These are phyloP conservation scores for Leccinellum rugosiceps DNA, from an alignment of 768 basidiomycete genomes.

Conservation along the genomic window DNA sequence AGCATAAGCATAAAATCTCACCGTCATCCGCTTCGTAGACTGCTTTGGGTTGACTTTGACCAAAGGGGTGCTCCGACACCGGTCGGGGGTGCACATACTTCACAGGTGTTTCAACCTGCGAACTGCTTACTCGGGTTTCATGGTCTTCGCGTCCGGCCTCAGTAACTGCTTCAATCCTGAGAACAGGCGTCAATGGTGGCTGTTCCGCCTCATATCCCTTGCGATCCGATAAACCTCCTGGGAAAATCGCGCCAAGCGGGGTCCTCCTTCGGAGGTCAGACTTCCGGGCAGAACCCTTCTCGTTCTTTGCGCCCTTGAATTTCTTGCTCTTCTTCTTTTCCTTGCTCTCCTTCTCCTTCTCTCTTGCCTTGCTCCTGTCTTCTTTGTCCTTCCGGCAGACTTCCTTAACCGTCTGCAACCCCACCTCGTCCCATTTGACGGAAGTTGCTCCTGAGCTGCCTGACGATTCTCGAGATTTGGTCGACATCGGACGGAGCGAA, in stretches of 20 bases:
- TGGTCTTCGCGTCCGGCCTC: slow-evolving; percentile 30
- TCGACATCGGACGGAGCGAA: slow-evolving; percentile 48
- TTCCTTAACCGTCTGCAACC: slow-evolving; percentile 49
- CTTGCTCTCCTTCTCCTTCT: slow-evolving; percentile 31
- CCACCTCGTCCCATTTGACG: slow-evolving; percentile 51
- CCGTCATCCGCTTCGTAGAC: slow-evolving; percentile 51
- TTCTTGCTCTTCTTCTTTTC: slow-evolving; percentile 33
- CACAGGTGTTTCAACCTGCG: slow-evolving; percentile 30
- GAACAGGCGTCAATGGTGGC: slow-evolving; percentile 16
- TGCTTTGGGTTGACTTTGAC: slow-evolving; percentile 44
- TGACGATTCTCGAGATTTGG: slow-evolving; percentile 38
- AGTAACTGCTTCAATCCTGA: slow-evolving; percentile 53
- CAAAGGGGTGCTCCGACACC: slow-evolving; percentile 60
- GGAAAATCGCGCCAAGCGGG: slow-evolving; percentile 59
- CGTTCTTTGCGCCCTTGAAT: slow-evolving; percentile 27
- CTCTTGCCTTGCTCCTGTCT: slow-evolving; percentile 34
- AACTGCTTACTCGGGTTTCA: background rate
- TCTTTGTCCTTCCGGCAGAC: slow-evolving; percentile 38
- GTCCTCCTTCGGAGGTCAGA: slow-evolving; percentile 54
- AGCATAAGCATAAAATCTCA: slow-evolving; percentile 6
- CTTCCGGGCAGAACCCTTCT: slow-evolving; percentile 38
- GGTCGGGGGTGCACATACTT: slow-evolving; percentile 52
- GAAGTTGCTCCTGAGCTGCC: slow-evolving; percentile 41
- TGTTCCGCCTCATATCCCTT: slow-evolving; percentile 11
- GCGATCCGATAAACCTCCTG: slow-evolving; percentile 31